Evolutionary conservation across 495 filamentous ascomycete species (phyloP), one percentile per base, ranked within the genome.

Genomic region (Sporormia fimetaria): DNA sequence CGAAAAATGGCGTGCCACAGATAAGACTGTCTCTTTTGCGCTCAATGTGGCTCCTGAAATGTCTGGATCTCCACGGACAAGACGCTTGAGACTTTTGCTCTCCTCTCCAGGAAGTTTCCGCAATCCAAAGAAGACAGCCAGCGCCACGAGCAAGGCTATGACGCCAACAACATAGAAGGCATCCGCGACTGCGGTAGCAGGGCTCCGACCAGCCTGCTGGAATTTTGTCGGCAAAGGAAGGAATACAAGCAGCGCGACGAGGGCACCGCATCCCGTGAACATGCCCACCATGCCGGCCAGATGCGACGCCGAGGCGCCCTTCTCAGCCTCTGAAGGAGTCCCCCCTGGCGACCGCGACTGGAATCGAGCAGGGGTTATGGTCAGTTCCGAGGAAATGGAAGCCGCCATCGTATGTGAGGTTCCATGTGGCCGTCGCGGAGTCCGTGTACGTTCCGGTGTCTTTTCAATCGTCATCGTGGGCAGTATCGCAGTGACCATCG

Each of bases 401-500:
- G 57, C 45, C 3, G 57, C 36, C 18, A 55, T 40, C 3, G 38
- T 46, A 44, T 58, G 57, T 2, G 49, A 49, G 11, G 52, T 29
- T 23, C 41, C 40, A 35, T 42, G 49, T 12, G 37, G 2, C 9
- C 11, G 16, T 25, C 40, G 42, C 27, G 41, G 36, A 9, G 30
- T 30, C 2, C 40, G 47, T 3, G 43, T 33, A 28, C 46, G 26
- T 54, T 40, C 4, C 9, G 28, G 21, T 4, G 34, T 21, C 10
- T 30, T 51, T 8, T 21, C 30, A 12, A 47, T 24, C 15, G 84
- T 87, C 57, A 98, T 83, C 4, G 81, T 79, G 1, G 90, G 92
- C 12, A 96, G 67, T 18, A 92, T 83, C 1, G 90, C 90, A 4
- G 92, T 95, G 21, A 99, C 90, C 90, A 99, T 99, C 1, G 92